Evolutionary conservation across 2,329 filamentous ascomycete species (phyloP).

Genomic region (Fusarium begoniae): DNA sequence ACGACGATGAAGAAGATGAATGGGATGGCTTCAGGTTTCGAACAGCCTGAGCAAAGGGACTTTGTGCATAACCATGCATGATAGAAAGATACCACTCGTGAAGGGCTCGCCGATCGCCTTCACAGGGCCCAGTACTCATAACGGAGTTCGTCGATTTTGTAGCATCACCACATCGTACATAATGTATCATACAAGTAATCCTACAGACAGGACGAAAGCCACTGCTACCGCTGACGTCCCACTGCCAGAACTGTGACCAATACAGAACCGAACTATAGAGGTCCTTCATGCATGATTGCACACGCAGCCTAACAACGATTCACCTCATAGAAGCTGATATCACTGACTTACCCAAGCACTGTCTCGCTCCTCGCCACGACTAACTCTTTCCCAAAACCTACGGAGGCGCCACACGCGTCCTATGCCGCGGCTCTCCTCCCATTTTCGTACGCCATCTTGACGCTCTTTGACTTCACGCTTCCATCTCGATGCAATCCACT

Average conservation of each 20-base stretch:
- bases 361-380: slow-evolving; percentile 49
- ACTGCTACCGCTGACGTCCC: neutral
- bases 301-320: neutral
- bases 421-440: slow-evolving; percentile 61
- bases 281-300: neutral
- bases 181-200: slow-evolving; percentile 40
- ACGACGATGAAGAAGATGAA: slow-evolving; percentile 61
- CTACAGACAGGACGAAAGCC: slow-evolving; percentile 7
- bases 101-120: neutral
- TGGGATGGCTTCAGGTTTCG: slow-evolving; percentile 69
- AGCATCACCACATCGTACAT: slow-evolving; percentile 40
- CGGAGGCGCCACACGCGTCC: slow-evolving; percentile 69
- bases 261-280: neutral
- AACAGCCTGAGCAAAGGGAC: slow-evolving; percentile 13
- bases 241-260: slow-evolving; percentile 8
- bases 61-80: neutral
- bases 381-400: slow-evolving; percentile 73
- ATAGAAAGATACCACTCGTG: neutral
- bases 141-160: slow-evolving; percentile 26
- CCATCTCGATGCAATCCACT: slow-evolving; percentile 71
- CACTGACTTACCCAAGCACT: slow-evolving; percentile 34
- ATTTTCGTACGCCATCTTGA: slow-evolving; percentile 56
- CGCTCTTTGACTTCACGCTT: slow-evolving; percentile 60
- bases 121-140: neutral
- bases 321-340: neutral